These are phyloP conservation scores for Ophiostoma perfectum DNA, from an alignment of 2,329 filamentous ascomycete species.

Conservation along the genomic window DNA sequence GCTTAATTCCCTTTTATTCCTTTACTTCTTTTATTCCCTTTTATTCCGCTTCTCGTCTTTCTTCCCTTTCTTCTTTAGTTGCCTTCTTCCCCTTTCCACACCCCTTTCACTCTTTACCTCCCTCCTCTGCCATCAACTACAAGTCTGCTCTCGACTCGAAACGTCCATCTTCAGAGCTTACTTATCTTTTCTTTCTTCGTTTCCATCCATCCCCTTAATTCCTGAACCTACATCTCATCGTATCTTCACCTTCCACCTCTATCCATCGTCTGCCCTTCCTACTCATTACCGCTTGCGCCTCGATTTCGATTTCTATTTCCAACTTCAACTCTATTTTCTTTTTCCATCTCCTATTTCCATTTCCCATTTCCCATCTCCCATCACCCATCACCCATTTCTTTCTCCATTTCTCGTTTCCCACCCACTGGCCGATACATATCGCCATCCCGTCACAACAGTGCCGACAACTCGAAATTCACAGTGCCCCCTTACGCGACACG, in stretches of 20 bases:
- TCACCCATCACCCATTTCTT: not conserved
- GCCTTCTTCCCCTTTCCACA: not conserved
- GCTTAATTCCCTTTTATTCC: conserved; percentile 5
- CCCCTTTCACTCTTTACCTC: not conserved
- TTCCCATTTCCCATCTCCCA: conserved; percentile 1
- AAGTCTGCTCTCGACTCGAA: too few relatives aligned
- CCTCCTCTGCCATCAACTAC: not conserved
- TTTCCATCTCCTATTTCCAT: not conserved
- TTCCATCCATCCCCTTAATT: too few relatives aligned
- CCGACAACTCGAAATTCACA: conserved; percentile 16
- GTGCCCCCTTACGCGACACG: conserved; percentile 19
- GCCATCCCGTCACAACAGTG: conserved; percentile 15
- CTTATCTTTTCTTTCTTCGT: too few relatives aligned
- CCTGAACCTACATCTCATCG: too few relatives aligned
- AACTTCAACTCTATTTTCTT: too few relatives aligned
- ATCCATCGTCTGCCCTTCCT: too few relatives aligned
- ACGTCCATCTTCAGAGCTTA: too few relatives aligned
- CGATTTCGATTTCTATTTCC: too few relatives aligned
- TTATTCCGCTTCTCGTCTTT: not conserved
- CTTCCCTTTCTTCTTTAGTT: not conserved
- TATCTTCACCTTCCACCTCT: too few relatives aligned
- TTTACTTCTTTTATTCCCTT: not conserved
- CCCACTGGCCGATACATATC: conserved; percentile 7
- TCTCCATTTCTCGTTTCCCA: conserved; percentile 1
- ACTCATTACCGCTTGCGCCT: too few relatives aligned